Evolutionary conservation across 768 basidiomycete genomes (phyloP).

Genomic region (Thelephora aurantiotincta): DNA sequence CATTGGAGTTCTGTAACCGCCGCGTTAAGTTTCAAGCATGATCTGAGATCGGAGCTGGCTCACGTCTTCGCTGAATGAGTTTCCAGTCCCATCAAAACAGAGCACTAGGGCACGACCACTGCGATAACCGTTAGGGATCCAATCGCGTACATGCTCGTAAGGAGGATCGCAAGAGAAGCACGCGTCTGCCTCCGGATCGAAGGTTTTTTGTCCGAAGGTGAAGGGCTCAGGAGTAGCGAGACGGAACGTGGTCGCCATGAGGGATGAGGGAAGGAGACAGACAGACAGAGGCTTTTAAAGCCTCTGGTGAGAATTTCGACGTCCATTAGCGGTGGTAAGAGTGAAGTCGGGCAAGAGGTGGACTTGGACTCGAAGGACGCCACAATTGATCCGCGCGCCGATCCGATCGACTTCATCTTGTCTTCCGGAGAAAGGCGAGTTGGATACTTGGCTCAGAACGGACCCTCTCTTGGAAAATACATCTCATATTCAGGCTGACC

Average conservation of each 20-base stretch:
- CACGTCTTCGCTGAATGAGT: slow-evolving; percentile 56
- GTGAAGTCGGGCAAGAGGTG: background rate
- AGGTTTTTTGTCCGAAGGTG: background rate
- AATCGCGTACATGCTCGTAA: background rate
- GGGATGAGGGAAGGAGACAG: background rate
- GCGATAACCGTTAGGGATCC: background rate
- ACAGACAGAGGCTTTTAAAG: background rate
- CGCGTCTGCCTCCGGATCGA: background rate
- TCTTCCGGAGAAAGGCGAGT: too few species aligned
- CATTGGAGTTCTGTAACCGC: slow-evolving; percentile 47
- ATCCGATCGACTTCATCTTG: too few species aligned
- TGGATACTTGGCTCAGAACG: too few species aligned
- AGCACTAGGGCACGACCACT: slow-evolving; percentile 38
- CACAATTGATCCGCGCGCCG: too few species aligned
- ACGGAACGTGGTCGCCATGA: too few species aligned
- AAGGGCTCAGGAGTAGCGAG: background rate
- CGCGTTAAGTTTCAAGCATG: too few species aligned
- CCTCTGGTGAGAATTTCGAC: background rate
- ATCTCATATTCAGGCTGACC: too few species aligned
- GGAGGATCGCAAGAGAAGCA: background rate
- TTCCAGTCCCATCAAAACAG: slow-evolving; percentile 55
- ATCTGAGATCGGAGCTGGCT: slow-evolving; percentile 6
- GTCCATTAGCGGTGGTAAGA: background rate
- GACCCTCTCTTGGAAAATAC: too few species aligned
- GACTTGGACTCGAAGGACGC: too few species aligned